Conservation (phyloP, 1,284 basidiomycete species). For the Somion occarium region DNA sequence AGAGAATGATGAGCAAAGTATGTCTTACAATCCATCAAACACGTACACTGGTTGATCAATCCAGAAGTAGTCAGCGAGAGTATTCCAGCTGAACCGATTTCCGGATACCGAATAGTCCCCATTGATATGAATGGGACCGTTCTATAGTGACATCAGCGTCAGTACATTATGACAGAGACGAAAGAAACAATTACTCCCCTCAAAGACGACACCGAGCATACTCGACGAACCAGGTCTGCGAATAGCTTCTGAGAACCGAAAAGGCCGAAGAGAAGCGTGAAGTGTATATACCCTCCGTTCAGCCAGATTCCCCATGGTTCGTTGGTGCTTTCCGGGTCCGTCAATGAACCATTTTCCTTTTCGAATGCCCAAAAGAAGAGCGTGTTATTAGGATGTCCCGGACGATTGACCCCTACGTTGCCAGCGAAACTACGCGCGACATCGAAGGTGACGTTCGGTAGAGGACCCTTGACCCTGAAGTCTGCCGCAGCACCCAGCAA, state of each 20-base stretch:
- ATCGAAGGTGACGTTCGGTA: conserved; percentile 60
- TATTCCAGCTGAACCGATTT: conserved; percentile 56
- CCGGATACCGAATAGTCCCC: conserved; percentile 41
- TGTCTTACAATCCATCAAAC: not conserved
- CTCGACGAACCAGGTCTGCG: conserved; percentile 68
- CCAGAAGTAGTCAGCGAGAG: conserved; percentile 64
- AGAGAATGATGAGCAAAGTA: conserved; percentile 21
- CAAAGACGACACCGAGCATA: conserved; percentile 57
- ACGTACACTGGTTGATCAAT: conserved; percentile 63
- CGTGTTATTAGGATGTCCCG: conserved; percentile 62
- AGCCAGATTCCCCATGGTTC: conserved; percentile 72
- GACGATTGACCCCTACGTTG: conserved; percentile 58
- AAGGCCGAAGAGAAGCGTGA: not conserved
- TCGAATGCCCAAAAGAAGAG: conserved; percentile 72
- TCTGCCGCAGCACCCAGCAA: conserved; percentile 11
- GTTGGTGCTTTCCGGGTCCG: conserved; percentile 28
- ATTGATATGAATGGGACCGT: conserved; percentile 59
- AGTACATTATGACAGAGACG: not conserved
- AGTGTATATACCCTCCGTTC: conserved; percentile 54
- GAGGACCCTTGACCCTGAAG: conserved; percentile 21
- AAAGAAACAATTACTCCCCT: conserved; percentile 35
- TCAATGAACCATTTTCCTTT: conserved; percentile 47
- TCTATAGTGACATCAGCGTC: conserved; percentile 32
- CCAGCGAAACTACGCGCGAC: conserved; percentile 59
- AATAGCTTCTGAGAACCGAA: not conserved